A percentile compares a stretch with the other conserved stretches of the same genome.
Conservation (phyloP, 2,329 filamentous ascomycete species). For the Xylogone sp. region DNA sequence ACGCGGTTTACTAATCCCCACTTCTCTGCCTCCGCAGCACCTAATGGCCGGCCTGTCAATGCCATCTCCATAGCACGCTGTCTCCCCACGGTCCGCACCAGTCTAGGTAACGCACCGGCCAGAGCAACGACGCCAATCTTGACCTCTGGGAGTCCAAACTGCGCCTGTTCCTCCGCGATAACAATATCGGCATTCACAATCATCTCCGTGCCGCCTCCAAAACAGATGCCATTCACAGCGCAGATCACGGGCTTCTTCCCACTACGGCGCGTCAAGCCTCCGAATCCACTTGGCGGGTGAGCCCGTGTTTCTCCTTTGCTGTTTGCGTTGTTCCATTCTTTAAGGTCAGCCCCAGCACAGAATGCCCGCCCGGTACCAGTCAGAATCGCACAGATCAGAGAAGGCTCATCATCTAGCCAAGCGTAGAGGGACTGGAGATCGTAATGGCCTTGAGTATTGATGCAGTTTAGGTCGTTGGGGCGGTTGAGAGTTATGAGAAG, state of each 20-base stretch:
- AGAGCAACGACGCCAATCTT: slow-evolving; percentile 67
- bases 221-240: slow-evolving; percentile 71
- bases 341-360: slow-evolving; percentile 65
- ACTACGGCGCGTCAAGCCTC: slow-evolving; percentile 59
- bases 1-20: slow-evolving; percentile 73
- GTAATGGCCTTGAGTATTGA: slow-evolving; percentile 32
- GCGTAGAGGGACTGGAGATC: slow-evolving; percentile 44
- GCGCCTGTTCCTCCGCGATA: slow-evolving; percentile 53
- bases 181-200: slow-evolving; percentile 70
- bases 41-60: slow-evolving; percentile 57
- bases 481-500: slow-evolving; percentile 59
- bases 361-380: slow-evolving; percentile 63
- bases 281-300: slow-evolving; percentile 50
- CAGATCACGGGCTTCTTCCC: slow-evolving; percentile 74
- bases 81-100: slow-evolving; percentile 61
- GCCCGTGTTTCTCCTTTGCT: slow-evolving; percentile 15
- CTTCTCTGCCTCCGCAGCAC: slow-evolving; percentile 52
- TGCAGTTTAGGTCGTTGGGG: slow-evolving; percentile 53
- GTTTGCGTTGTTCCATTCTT: slow-evolving; percentile 55
- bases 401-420: slow-evolving; percentile 61
- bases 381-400: slow-evolving; percentile 54
- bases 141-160: slow-evolving; percentile 69
- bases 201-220: slow-evolving; percentile 77
- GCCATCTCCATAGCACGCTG: slow-evolving; percentile 71
- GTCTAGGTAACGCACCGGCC: slow-evolving; percentile 65